Percentiles rank a stretch among this genome's conserved stretches.
Conservation (phyloP, 192 early-diverging fungal genomes). For the Rhizophagus clarus region DNA sequence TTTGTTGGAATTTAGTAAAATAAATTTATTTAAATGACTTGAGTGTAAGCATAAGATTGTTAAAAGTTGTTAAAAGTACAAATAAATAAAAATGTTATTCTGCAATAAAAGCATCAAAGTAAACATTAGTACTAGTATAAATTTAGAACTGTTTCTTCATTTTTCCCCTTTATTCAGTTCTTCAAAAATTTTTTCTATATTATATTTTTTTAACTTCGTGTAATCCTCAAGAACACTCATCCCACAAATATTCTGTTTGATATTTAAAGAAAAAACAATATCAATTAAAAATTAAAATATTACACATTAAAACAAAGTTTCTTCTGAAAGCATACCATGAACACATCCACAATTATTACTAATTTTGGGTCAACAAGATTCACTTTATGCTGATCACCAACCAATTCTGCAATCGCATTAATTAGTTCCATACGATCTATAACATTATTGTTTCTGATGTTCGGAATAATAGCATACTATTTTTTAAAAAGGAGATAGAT, state of each 20-base stretch:
- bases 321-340: slow-evolving; percentile 41
- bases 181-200: slow-evolving; percentile 56
- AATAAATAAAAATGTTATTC: too few relatives aligned
- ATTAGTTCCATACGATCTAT: slow-evolving; percentile 53
- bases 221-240: slow-evolving; percentile 62
- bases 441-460: slow-evolving; percentile 60
- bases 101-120: too few relatives aligned
- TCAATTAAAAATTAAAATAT: background rate
- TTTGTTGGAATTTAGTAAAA: too few relatives aligned
- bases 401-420: slow-evolving; percentile 46
- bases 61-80: too few relatives aligned
- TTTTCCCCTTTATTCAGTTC: slow-evolving; percentile 27
- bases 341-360: slow-evolving; percentile 59
- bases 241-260: slow-evolving; percentile 54
- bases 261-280: background rate
- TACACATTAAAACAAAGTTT: background rate
- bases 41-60: too few relatives aligned
- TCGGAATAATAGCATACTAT: slow-evolving; percentile 59
- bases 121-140: too few relatives aligned
- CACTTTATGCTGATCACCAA: slow-evolving; percentile 55
- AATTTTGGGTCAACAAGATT: slow-evolving; percentile 56
- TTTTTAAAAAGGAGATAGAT: background rate
- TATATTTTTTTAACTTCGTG: slow-evolving; percentile 56
- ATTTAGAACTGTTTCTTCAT: background rate
- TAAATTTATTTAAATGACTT: too few relatives aligned